Percentiles rank a stretch among this genome's conserved stretches.
phyloP scores from a whole-genome alignment of 495 filamentous ascomycete species.

The Beverwykella pulmonaria region DNA sequence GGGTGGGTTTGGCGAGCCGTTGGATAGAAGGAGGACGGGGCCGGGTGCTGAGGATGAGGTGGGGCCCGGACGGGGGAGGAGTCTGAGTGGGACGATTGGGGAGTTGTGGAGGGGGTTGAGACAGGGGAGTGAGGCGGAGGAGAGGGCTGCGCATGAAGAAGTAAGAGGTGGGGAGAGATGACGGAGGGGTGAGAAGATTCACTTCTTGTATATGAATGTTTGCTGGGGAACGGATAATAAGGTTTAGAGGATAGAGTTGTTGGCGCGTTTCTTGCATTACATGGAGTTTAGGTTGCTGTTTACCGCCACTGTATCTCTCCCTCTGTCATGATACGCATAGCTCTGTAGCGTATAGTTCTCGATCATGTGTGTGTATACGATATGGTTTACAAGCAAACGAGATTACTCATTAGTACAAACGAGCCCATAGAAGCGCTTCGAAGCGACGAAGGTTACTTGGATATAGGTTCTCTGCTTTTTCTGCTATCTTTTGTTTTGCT shows the following conservation, averaged over 20 bases:
- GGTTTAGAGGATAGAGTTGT: neutral
- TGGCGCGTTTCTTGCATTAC: no score
- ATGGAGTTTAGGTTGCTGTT: no score
- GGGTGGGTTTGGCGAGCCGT: conserved; percentile 21
- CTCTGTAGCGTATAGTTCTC: no score
- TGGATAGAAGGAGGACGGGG: conserved; percentile 20
- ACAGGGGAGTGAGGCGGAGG: conserved; percentile 11
- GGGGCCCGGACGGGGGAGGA: conserved; percentile 32
- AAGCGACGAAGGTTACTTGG: no score
- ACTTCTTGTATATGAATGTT: conserved; percentile 7
- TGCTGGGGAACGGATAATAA: neutral
- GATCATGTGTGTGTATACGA: no score
- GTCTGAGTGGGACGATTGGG: conserved; percentile 42
- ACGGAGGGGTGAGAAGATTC: neutral
- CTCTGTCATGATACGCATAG: no score
- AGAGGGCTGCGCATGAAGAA: conserved; percentile 5
- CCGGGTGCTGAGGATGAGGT: neutral
- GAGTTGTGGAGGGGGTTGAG: conserved; percentile 38
- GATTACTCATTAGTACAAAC: no score
- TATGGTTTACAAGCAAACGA: no score
- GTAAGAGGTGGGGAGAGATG: neutral
- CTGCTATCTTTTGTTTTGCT: no score
- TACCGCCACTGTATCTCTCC: no score
- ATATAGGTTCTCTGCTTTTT: no score
- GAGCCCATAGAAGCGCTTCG: no score